phyloP scores from a whole-genome alignment of 2,329 filamentous ascomycete genomes.

The Microcyclospora tardicrescens region DNA sequence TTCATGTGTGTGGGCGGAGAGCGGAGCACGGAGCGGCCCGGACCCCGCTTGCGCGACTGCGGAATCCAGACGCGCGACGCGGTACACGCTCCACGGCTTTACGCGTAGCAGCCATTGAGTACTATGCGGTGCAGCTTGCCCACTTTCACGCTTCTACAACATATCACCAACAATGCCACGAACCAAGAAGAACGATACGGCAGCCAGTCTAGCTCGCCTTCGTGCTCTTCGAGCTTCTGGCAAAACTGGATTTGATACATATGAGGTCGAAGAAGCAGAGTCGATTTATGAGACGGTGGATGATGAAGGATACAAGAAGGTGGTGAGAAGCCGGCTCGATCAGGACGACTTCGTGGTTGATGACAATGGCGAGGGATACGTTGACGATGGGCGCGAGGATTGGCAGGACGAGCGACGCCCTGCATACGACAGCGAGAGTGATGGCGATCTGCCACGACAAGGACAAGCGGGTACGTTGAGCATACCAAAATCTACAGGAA shows the following conservation, averaged over 20 bases:
- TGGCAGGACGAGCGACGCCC: conserved; percentile 62
- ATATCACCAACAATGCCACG: too few species aligned
- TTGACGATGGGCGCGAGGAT: conserved; percentile 89
- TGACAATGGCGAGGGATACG: conserved; percentile 94
- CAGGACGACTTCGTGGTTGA: conserved; percentile 97
- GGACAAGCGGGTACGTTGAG: conserved; percentile 42
- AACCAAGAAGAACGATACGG: conserved; percentile 1
- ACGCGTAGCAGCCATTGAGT: neutral
- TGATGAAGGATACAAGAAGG: conserved; percentile 93
- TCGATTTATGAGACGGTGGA: conserved; percentile 92
- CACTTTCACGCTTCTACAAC: conserved; percentile 19
- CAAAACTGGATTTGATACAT: conserved; percentile 79
- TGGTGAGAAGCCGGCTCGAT: conserved; percentile 77
- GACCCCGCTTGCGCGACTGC: too few species aligned
- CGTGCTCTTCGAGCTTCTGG: conserved; percentile 72
- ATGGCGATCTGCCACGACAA: conserved; percentile 48
- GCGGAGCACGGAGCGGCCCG: too few species aligned
- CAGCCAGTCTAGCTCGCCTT: conserved; percentile 53
- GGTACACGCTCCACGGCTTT: neutral
- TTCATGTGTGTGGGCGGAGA: neutral
- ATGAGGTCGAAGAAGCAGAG: conserved; percentile 72
- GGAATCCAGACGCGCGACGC: too few species aligned
- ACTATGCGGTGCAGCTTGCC: neutral
- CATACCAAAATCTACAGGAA: conserved; percentile 9
- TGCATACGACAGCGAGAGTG: conserved; percentile 61